Percentiles rank a stretch among this genome's conserved stretches.
Conservation (phyloP, 768 basidiomycete species). For the Boletus fagicola region DNA sequence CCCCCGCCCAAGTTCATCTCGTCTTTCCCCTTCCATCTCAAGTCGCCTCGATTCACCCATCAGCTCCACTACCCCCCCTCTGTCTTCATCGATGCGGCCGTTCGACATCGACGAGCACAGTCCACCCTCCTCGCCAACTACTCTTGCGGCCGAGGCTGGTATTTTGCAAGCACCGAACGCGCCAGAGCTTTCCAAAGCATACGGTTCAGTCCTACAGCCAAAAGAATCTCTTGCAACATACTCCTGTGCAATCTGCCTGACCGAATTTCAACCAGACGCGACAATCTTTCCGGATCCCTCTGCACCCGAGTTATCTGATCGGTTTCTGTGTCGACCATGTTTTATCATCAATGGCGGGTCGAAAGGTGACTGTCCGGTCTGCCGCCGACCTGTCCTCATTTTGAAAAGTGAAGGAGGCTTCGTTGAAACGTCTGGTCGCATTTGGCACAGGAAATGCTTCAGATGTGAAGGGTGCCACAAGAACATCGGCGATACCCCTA, state of each 20-base stretch:
- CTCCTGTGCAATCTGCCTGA: constrained; percentile 63
- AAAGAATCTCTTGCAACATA: constrained; percentile 69
- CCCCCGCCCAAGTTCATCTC: constrained; percentile 46
- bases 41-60: constrained; percentile 59
- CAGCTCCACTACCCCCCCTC: constrained; percentile 51
- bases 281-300: constrained; percentile 81
- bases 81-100: constrained; percentile 54
- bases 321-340: constrained; percentile 74
- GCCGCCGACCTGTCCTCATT: constrained; percentile 67
- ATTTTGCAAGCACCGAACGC: constrained; percentile 61
- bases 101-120: constrained; percentile 21
- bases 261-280: constrained; percentile 72
- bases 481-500: constrained; percentile 69
- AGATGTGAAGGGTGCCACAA: constrained; percentile 69
- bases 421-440: constrained; percentile 63
- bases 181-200: constrained; percentile 73
- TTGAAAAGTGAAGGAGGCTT: constrained; percentile 78
- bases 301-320: constrained; percentile 27
- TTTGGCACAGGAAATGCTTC: constrained; percentile 86
- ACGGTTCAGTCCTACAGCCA: constrained; percentile 80
- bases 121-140: constrained; percentile 33
- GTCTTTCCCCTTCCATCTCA: constrained; percentile 35
- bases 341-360: constrained; percentile 73
- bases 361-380: constrained; percentile 68
- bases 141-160: constrained; percentile 54